Base-by-base conservation (phyloP, 495 filamentous ascomycete genomes). In the Aspergillus baeticus region DNA sequence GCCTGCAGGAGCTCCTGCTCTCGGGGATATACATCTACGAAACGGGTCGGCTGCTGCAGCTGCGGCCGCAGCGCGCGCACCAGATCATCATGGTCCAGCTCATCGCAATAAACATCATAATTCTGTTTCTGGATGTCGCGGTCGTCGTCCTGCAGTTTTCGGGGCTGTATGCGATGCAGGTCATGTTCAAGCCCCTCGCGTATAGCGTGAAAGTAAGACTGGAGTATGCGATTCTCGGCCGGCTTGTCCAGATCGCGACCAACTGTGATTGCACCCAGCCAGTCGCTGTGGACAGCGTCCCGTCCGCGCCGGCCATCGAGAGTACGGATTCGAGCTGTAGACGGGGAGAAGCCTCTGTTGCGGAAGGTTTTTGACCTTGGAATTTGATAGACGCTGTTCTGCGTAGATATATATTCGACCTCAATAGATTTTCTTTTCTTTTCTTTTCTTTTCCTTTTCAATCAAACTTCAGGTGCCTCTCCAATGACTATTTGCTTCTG, bases 11-110 rank as follows among this genome's bases (percentile, higher is more conserved):
- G 61, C 57, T 77, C 43, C 64, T 81, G n/a, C 76, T 86, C 22
- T 85, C 83, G 1, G 72, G 73, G 2, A 63, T 84, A 3, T 86
- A 84, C 53, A 71, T 86, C 7, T 79, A 67, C 67, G 76, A 79
- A 49, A 81, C 77, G 5, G 61, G 66, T 11, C 72, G 63, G 36
- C 60, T 82, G 10, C 70, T 84, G 0, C 69, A 70, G n/a, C 70
- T 75, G 15, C 39, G 69, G 5, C 61, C 72, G 1, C 59, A 68
- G 20, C 56, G 60, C 8, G 6, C 14, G 3, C 37, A 41, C 64
- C 54, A 13, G 47, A 63, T 1, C 36, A 73, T 83, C 57, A 71
- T 76, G 17, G 41, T 43, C 10, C 70, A 84, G 36, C 66, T 84
- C 3, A 63, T 84, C 18, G 53, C 70, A 22, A 72, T 78, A 57